These are phyloP conservation scores for Ophiocordyceps camponoti-floridani DNA, from an alignment of 2,329 filamentous ascomycete genomes.

Conservation along the genomic window DNA sequence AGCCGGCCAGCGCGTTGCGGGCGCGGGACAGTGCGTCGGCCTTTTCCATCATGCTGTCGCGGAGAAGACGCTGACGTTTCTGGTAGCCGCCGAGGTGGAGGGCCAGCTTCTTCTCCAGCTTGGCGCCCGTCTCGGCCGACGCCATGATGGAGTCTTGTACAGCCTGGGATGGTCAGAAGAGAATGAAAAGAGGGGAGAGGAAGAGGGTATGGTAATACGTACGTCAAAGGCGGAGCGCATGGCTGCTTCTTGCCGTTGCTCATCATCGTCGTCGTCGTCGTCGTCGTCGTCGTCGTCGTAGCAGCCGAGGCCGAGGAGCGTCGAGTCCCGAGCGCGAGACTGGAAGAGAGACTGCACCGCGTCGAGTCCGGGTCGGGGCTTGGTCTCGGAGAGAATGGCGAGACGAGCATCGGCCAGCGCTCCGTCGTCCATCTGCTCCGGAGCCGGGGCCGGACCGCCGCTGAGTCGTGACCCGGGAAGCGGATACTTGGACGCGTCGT, in stretches of 20 bases:
- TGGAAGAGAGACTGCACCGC: conserved; percentile 37
- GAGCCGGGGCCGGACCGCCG: conserved; percentile 32
- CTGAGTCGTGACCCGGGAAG: conserved; percentile 48
- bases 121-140: conserved; percentile 64
- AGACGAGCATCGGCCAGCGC: conserved; percentile 58
- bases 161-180: conserved; percentile 23
- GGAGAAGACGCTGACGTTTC: conserved; percentile 63
- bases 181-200: background rate
- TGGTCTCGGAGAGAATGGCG: conserved; percentile 56
- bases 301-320: conserved; percentile 64
- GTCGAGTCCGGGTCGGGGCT: conserved; percentile 25
- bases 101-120: conserved; percentile 82
- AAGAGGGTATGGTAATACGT: conserved; percentile 17
- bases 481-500: conserved; percentile 62
- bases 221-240: conserved; percentile 61
- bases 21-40: conserved; percentile 59
- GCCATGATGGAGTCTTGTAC: conserved; percentile 57
- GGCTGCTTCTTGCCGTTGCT: conserved; percentile 44
- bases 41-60: conserved; percentile 62
- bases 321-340: conserved; percentile 29
- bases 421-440: conserved; percentile 52
- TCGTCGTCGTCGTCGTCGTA: conserved; percentile 61
- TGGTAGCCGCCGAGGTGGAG: conserved; percentile 83
- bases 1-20: conserved; percentile 51
- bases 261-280: conserved; percentile 50